These are phyloP conservation scores for Diaporthe longicolla DNA, from an alignment of 2,329 filamentous ascomycete genomes.

Conservation along the genomic window DNA sequence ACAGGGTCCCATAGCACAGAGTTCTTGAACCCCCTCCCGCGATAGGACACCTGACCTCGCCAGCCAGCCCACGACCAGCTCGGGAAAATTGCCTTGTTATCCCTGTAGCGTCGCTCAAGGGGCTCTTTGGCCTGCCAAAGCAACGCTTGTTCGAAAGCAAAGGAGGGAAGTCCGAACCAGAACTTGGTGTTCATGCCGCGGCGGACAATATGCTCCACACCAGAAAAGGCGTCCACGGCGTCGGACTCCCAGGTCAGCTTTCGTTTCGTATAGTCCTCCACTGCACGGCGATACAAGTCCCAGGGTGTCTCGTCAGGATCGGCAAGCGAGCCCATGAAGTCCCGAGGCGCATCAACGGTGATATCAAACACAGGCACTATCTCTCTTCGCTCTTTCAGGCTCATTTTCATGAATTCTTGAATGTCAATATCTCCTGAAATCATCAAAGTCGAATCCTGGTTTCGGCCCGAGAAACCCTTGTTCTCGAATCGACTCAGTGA, in stretches of 20 bases:
- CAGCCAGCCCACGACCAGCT: constrained; percentile 5
- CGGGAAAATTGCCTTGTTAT: background rate
- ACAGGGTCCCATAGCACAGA: background rate
- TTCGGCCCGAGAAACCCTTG: background rate
- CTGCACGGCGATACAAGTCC: constrained; percentile 15
- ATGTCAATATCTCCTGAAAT: background rate
- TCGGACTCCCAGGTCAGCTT: background rate
- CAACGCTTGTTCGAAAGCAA: constrained; percentile 2
- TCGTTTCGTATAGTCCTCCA: constrained; percentile 9
- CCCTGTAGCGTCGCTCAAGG: background rate
- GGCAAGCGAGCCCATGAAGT: constrained; percentile 9
- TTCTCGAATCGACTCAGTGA: background rate
- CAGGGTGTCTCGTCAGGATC: background rate
- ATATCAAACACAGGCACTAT: constrained; percentile 1
- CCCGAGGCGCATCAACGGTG: background rate
- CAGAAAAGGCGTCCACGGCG: background rate
- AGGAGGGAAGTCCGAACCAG: background rate
- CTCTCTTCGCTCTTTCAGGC: background rate
- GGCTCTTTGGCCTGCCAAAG: background rate
- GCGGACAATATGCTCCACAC: constrained; percentile 2
- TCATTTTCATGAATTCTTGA: background rate
- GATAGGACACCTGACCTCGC: background rate
- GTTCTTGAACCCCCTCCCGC: background rate
- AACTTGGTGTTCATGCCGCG: constrained; percentile 11
- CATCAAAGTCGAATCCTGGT: background rate